phyloP scores from a whole-genome alignment of 75 land plant genomes.

The Pinus taeda region DNA sequence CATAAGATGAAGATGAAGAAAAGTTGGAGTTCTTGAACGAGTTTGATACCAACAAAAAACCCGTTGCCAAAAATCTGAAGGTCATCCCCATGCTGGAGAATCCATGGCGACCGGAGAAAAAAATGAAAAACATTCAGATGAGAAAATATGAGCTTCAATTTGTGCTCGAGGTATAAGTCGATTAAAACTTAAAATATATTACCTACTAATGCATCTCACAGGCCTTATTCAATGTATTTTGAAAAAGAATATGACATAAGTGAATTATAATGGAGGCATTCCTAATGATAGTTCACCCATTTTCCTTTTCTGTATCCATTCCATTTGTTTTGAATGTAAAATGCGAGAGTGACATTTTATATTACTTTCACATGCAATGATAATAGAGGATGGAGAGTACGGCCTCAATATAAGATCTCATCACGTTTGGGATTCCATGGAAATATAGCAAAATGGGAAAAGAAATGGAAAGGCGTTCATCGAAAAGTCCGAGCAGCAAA shows the following conservation, averaged over 20 bases:
- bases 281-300: no score
- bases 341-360: no score
- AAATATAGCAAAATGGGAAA: not conserved
- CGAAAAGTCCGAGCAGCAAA: slow-evolving; percentile 12
- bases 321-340: no score
- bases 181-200: no score
- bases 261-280: no score
- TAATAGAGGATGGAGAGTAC: not conserved
- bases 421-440: not conserved
- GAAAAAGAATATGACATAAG: no score
- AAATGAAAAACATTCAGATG: slow-evolving; percentile 47
- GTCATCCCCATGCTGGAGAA: slow-evolving; percentile 57
- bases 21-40: slow-evolving; percentile 47
- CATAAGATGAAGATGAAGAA: not conserved
- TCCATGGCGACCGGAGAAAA: slow-evolving; percentile 52
- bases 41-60: slow-evolving; percentile 38
- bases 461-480: not conserved
- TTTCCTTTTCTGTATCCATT: no score
- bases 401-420: slow-evolving; percentile 27
- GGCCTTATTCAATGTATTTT: no score
- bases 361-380: slow-evolving; percentile 17
- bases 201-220: no score
- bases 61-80: slow-evolving; percentile 1
- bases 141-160: slow-evolving; percentile 5
- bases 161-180: slow-evolving; percentile 2